A percentile compares a stretch with the other conserved stretches of the same genome.
Conservation (phyloP, 805 yeast species). For the Candida palmyrensis region DNA sequence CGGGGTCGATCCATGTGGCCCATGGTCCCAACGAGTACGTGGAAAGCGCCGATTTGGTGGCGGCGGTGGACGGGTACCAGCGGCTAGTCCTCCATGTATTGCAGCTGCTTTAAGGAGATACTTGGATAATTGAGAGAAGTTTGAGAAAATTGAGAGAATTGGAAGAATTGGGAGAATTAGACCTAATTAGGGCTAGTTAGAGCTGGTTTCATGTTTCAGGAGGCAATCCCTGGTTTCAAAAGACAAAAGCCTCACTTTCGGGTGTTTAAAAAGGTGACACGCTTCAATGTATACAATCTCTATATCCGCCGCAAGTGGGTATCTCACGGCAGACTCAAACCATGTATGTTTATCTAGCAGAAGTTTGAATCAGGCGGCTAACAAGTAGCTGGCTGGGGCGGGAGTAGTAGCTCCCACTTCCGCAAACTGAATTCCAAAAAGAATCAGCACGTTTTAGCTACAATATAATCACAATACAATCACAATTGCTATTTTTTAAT, state of each 20-base stretch:
- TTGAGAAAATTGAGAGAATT: background rate
- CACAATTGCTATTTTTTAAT: too few relatives aligned
- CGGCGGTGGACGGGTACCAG: slow-evolving; percentile 52
- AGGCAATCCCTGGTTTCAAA: too few relatives aligned
- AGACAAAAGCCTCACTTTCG: too few relatives aligned
- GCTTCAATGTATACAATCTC: slow-evolving; percentile 36
- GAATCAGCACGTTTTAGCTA: too few relatives aligned
- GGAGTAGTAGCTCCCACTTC: too few relatives aligned
- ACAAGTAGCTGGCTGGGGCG: too few relatives aligned
- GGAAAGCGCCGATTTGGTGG: slow-evolving; percentile 38
- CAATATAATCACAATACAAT: too few relatives aligned
- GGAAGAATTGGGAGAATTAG: background rate
- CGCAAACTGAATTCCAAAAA: too few relatives aligned
- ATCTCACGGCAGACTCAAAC: slow-evolving; percentile 40
- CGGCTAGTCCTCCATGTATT: slow-evolving; percentile 26
- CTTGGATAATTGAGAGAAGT: background rate
- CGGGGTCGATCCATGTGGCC: slow-evolving; percentile 60
- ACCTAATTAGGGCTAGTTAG: background rate
- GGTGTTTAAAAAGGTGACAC: background rate
- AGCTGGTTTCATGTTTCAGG: too few relatives aligned
- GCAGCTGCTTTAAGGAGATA: background rate
- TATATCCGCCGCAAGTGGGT: slow-evolving; percentile 37
- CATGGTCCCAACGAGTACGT: slow-evolving; percentile 56
- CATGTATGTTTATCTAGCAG: too few relatives aligned
- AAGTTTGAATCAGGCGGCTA: too few relatives aligned